These are phyloP conservation scores for Fusarium nurragi DNA, from an alignment of 2,329 filamentous ascomycete genomes.

Conservation along the genomic window DNA sequence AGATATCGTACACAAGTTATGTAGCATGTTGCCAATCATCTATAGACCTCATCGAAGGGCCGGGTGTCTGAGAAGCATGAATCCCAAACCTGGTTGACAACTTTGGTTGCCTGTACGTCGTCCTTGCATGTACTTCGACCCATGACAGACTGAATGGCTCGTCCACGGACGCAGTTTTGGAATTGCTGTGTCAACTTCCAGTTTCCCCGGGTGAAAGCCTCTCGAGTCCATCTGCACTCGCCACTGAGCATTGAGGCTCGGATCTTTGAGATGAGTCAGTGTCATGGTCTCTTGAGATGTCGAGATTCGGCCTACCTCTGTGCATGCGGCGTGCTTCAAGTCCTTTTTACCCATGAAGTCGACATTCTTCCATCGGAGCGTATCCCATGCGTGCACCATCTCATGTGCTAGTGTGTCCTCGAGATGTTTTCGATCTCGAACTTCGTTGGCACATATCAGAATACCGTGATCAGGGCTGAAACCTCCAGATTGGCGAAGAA, in stretches of 20 bases:
- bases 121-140: slow-evolving; percentile 83
- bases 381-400: slow-evolving; percentile 97
- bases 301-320: slow-evolving; percentile 71
- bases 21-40: slow-evolving; percentile 56
- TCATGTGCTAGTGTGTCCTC: slow-evolving; percentile 97
- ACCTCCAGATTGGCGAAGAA: slow-evolving; percentile 77
- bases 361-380: slow-evolving; percentile 83
- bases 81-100: slow-evolving; percentile 98
- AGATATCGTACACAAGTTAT: slow-evolving; percentile 40
- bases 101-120: slow-evolving; percentile 83
- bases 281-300: background rate
- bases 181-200: slow-evolving; percentile 92
- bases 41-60: slow-evolving; percentile 97
- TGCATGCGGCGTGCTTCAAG: slow-evolving; percentile 89
- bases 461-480: slow-evolving; percentile 91
- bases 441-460: slow-evolving; percentile 89
- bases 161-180: slow-evolving; percentile 86
- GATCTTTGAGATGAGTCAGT: slow-evolving; percentile 65
- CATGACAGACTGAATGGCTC: slow-evolving; percentile 83
- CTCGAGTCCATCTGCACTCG: slow-evolving; percentile 89
- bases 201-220: slow-evolving; percentile 85
- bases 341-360: slow-evolving; percentile 77
- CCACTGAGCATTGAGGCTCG: slow-evolving; percentile 91
- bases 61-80: slow-evolving; percentile 94
- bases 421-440: slow-evolving; percentile 80